Percentiles rank a stretch among this genome's conserved stretches.
Evolutionary conservation across 441 rosid species (phyloP).

Genomic region (Eutrema salsugineum): DNA sequence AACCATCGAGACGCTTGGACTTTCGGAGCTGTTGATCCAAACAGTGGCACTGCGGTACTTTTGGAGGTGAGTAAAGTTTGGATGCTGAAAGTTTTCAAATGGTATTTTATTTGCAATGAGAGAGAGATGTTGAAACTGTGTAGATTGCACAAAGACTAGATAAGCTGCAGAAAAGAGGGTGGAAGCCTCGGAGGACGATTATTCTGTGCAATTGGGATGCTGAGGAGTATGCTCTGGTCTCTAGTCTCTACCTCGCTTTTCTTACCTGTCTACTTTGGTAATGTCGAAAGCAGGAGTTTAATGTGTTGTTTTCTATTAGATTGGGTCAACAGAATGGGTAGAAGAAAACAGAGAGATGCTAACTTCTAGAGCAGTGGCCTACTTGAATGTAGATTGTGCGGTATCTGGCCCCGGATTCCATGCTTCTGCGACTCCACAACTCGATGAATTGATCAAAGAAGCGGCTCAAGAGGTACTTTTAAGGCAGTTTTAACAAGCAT

Average conservation of each 20-base stretch:
- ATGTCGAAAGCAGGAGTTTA: constrained; percentile 6
- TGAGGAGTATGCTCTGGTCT: constrained; percentile 90
- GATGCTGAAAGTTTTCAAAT: not conserved
- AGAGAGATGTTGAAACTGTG: constrained; percentile 10
- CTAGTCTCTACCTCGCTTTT: constrained; percentile 19
- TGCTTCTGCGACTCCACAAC: constrained; percentile 83
- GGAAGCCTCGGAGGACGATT: constrained; percentile 82
- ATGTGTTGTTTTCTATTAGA: constrained; percentile 38
- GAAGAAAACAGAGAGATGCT: constrained; percentile 82
- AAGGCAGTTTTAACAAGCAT: constrained; percentile 11
- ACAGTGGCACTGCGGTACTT: constrained; percentile 83
- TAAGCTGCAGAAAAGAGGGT: constrained; percentile 63
- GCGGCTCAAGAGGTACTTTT: constrained; percentile 63
- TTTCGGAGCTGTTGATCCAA: constrained; percentile 93
- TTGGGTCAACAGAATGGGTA: constrained; percentile 95
- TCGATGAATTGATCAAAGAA: constrained; percentile 62
- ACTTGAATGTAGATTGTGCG: constrained; percentile 72
- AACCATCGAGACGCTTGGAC: constrained; percentile 96
- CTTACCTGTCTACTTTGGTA: not conserved
- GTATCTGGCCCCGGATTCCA: constrained; percentile 67
- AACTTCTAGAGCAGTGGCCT: constrained; percentile 72
- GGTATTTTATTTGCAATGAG: not conserved
- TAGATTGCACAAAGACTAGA: constrained; percentile 66
- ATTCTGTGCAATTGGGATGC: constrained; percentile 92
- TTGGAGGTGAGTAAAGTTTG: constrained; percentile 52